Evolutionary conservation across 139 green algal species (phyloP), one percentile per base, ranked within the genome.

Genomic region (Spirogloea muscicola): DNA sequence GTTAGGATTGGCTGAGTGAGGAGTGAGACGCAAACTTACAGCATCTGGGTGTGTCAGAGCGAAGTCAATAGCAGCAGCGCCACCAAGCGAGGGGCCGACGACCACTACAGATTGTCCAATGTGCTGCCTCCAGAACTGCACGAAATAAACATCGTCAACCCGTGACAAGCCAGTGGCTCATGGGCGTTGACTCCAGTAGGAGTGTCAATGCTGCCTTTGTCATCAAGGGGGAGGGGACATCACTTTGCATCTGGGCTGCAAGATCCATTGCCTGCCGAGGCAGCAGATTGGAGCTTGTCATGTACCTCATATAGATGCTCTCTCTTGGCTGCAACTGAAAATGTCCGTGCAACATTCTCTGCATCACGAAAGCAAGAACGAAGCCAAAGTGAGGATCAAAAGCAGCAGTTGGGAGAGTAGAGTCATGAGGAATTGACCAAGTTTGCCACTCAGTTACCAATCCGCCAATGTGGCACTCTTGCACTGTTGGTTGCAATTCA

Each of bases 11-110:
- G 2, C 2, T 21, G 36, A 27, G 3, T 3, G 36, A 67, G 36
- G 3, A 57, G 58, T 2, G 38, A 57, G 29, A 60, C 16, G 61
- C 13, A 64, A 40, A 63, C 58, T 68, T 40, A 79, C 70, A 13
- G 68, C 81, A 70, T 96, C 86, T 6, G 90, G 90, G 62, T 96
- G 83, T 0, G 73, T 40, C 0, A 89, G 39, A 0, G 93, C 90
- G 81, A 96, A 97, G 55, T 98, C 92, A 38, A 97, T 81, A 1
- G 94, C 93, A 3, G 90, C 85, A 0, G 93, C 89, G 0, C 93
- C 94, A 0, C 94, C 94, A 2, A 99, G 64, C 52, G 77, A 90
- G 9, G 87, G 87, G 7, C 94, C 94, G 25, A 93, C 36, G 39
- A 76, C 37, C 7, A 76, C 31, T 29, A 66, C 33, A 9, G 67